Evolutionary conservation across 352 stramenopile genomes (phyloP).

Genomic region (Globisporangium lucens): DNA sequence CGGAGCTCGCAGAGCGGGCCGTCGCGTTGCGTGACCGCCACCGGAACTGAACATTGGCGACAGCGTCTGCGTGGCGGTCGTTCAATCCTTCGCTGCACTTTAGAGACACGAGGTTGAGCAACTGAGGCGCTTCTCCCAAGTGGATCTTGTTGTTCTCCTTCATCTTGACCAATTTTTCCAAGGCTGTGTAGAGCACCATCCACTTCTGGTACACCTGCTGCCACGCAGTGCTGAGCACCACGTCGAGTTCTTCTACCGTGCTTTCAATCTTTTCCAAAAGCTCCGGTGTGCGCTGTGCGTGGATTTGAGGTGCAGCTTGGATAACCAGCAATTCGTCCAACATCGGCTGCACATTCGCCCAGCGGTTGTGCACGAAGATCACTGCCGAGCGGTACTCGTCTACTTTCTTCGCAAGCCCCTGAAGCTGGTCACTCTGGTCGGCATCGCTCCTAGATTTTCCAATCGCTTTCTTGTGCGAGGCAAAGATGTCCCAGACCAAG

Average conservation of each 20-base stretch:
- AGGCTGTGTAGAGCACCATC: constrained; percentile 34
- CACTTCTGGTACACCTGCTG: constrained; percentile 62
- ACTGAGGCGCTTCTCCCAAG: constrained; percentile 42
- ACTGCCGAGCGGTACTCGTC: constrained; percentile 44
- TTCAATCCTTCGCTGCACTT: constrained; percentile 59
- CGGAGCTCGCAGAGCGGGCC: constrained; percentile 61
- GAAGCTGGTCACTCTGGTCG: constrained; percentile 31
- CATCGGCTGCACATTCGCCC: constrained; percentile 60
- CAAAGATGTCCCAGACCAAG: constrained; percentile 75
- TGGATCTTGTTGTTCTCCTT: constrained; percentile 58
- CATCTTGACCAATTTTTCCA: constrained; percentile 62
- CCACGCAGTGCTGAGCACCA: constrained; percentile 56
- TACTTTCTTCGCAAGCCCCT: constrained; percentile 35
- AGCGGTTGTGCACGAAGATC: constrained; percentile 60
- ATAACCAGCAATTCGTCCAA: constrained; percentile 62
- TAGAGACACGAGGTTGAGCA: constrained; percentile 47
- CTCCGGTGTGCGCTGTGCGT: constrained; percentile 48
- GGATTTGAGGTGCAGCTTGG: constrained; percentile 42
- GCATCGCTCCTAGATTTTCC: constrained; percentile 1
- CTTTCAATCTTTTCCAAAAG: constrained; percentile 41
- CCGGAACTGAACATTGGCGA: constrained; percentile 66
- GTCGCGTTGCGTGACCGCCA: constrained; percentile 59
- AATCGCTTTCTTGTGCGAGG: constrained; percentile 26
- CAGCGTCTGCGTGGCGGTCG: constrained; percentile 47
- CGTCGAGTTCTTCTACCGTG: constrained; percentile 60